Evolutionary conservation across 2,329 filamentous ascomycete genomes (phyloP).

Genomic region (Fusarium sp.): DNA sequence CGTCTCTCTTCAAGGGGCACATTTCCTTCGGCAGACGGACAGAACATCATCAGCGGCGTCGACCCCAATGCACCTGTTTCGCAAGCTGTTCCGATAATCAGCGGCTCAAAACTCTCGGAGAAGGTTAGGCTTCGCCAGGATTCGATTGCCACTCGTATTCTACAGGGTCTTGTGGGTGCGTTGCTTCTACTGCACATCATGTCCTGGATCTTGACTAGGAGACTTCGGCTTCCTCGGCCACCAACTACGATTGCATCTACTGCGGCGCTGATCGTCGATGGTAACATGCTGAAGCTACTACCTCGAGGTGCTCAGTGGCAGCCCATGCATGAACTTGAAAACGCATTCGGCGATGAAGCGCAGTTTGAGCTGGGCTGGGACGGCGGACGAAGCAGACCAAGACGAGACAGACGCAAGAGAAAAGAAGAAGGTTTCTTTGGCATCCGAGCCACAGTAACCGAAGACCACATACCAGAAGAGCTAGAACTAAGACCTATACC

Average conservation of each 20-base stretch:
- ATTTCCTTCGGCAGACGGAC: slow-evolving; percentile 32
- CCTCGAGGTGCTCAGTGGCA: slow-evolving; percentile 44
- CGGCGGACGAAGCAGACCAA: slow-evolving; percentile 12
- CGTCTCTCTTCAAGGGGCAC: slow-evolving; percentile 30
- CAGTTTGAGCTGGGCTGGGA: slow-evolving; percentile 39
- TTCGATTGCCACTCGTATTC: slow-evolving; percentile 46
- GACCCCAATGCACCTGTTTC: slow-evolving; percentile 38
- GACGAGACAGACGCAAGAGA: slow-evolving; percentile 25
- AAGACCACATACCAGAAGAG: slow-evolving; percentile 34
- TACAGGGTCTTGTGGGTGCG: slow-evolving; percentile 48
- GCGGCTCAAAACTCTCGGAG: slow-evolving; percentile 22
- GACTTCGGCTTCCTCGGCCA: slow-evolving; percentile 45
- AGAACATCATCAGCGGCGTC: slow-evolving; percentile 39
- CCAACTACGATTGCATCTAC: slow-evolving; percentile 52
- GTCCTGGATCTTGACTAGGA: slow-evolving; percentile 45
- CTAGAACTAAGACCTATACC: slow-evolving; percentile 41
- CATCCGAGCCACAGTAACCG: slow-evolving; percentile 28
- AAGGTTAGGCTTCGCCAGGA: slow-evolving; percentile 45
- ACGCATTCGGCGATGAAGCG: slow-evolving; percentile 26
- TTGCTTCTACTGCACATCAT: slow-evolving; percentile 43
- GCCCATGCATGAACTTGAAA: slow-evolving; percentile 30
- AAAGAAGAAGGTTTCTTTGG: slow-evolving; percentile 37
- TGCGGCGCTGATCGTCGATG: slow-evolving; percentile 51
- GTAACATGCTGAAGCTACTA: slow-evolving; percentile 48
- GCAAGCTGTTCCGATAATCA: slow-evolving; percentile 39